Evolutionary conservation across 1,284 basidiomycete genomes (phyloP).

Genomic region (Trichosporon inkin): DNA sequence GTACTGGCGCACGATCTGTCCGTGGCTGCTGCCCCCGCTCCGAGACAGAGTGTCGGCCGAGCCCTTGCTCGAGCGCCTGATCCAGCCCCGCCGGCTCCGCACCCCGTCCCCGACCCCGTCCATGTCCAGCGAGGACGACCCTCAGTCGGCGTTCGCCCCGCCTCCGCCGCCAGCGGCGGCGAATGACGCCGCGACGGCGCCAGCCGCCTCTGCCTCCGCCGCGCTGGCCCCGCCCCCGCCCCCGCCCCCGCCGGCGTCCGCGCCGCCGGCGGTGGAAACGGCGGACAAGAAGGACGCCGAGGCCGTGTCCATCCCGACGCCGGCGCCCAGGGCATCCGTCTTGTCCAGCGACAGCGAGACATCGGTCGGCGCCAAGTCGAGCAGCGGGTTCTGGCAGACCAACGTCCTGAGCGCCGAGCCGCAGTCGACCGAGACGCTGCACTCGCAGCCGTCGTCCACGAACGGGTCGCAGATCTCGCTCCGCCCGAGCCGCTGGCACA

Average conservation of each 20-base stretch:
- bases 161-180: conserved; percentile 1
- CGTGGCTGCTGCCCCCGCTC: conserved; percentile 13
- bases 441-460: conserved; percentile 5
- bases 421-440: conserved; percentile 7
- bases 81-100: conserved; percentile 13
- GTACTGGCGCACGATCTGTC: conserved; percentile 20
- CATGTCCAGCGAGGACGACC: conserved; percentile 26
- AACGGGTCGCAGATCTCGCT: conserved; percentile 11
- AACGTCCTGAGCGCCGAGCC: conserved; percentile 10
- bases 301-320: neutral
- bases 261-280: neutral
- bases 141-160: neutral
- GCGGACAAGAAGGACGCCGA: conserved; percentile 10
- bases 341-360: neutral
- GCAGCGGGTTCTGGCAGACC: conserved; percentile 12
- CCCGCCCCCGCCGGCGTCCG: neutral
- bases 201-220: neutral
- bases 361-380: neutral
- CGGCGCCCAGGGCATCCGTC: conserved; percentile 11
- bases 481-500: conserved; percentile 21
- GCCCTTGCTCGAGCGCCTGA: conserved; percentile 12
- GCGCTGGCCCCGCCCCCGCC: neutral
- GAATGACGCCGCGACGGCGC: neutral
- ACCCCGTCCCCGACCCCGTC: conserved; percentile 21
- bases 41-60: neutral